A percentile compares a stretch with the other conserved stretches of the same genome.
Conservation (phyloP, 305 asterid genomes). For the Fraxinus paxiana region DNA sequence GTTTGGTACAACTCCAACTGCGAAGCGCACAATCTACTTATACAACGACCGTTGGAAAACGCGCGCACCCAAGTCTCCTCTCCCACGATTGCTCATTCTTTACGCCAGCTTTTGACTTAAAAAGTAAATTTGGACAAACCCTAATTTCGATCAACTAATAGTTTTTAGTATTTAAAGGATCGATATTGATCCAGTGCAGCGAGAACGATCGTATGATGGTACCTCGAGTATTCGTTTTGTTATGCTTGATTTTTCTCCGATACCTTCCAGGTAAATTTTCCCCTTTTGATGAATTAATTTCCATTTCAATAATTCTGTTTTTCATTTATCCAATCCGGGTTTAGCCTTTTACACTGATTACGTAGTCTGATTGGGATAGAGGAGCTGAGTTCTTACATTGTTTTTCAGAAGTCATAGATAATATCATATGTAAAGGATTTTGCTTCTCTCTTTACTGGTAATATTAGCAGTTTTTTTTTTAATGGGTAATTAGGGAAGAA, state of each 20-base stretch:
- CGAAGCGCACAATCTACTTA: neutral
- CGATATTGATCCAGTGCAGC: slow-evolving; percentile 22
- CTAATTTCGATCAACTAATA: neutral
- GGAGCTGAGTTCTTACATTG: neutral
- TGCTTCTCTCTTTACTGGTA: neutral
- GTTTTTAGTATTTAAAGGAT: slow-evolving; percentile 2
- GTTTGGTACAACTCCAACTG: slow-evolving; percentile 3
- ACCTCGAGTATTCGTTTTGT: slow-evolving; percentile 28
- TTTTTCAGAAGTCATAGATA: neutral
- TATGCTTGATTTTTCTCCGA: slow-evolving; percentile 41
- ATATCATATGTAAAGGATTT: neutral
- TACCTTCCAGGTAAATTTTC: slow-evolving; percentile 47
- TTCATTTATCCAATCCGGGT: neutral
- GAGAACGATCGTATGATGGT: slow-evolving; percentile 28
- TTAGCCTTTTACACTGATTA: neutral
- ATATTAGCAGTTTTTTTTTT: neutral
- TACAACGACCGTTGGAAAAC: slow-evolving; percentile 28
- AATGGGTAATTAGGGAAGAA: neutral
- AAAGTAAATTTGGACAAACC: slow-evolving; percentile 16
- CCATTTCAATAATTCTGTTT: neutral
- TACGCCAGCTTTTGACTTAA: slow-evolving; percentile 9
- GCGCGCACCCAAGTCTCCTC: slow-evolving; percentile 24
- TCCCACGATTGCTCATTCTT: slow-evolving; percentile 9
- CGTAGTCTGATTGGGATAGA: neutral
- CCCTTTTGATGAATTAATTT: neutral